A percentile compares a stretch with the other conserved stretches of the same genome.
Evolutionary conservation across 495 filamentous ascomycete species (phyloP).

Genomic region (Usnea hakonensis): DNA sequence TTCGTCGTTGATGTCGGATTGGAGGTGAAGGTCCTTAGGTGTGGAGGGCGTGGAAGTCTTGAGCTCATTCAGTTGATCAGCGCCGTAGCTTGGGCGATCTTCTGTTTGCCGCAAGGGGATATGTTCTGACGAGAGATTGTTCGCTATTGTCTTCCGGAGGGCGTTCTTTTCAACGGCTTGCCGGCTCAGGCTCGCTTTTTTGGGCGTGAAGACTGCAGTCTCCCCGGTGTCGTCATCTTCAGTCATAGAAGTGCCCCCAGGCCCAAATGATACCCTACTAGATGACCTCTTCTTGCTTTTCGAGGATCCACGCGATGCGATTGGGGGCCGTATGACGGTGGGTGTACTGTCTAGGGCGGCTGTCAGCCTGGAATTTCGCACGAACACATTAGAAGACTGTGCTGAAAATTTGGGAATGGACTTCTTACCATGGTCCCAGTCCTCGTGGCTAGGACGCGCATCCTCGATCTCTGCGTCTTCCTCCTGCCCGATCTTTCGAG

Average conservation of each 20-base stretch:
- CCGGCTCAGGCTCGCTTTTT: constrained; percentile 61
- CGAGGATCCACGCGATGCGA: constrained; percentile 22
- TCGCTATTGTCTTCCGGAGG: constrained; percentile 42
- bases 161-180: constrained; percentile 66
- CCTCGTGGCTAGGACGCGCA: background rate
- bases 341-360: constrained; percentile 18
- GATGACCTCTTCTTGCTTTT: constrained; percentile 61
- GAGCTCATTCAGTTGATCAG: constrained; percentile 78
- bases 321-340: constrained; percentile 20
- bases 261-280: constrained; percentile 66
- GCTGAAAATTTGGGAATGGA: background rate
- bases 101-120: constrained; percentile 50
- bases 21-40: constrained; percentile 48
- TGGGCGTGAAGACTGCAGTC: constrained; percentile 56
- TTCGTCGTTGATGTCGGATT: constrained; percentile 37
- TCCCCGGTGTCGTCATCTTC: constrained; percentile 48
- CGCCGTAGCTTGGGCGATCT: constrained; percentile 75
- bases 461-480: constrained; percentile 22
- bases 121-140: constrained; percentile 35
- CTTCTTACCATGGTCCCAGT: constrained; percentile 30
- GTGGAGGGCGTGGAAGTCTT: constrained; percentile 73
- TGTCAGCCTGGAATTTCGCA: constrained; percentile 18
- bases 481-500: constrained; percentile 63
- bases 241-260: constrained; percentile 48
- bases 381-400: constrained; percentile 9